Conservation (phyloP, 768 basidiomycete species). For the Boletus reticuloceps region DNA sequence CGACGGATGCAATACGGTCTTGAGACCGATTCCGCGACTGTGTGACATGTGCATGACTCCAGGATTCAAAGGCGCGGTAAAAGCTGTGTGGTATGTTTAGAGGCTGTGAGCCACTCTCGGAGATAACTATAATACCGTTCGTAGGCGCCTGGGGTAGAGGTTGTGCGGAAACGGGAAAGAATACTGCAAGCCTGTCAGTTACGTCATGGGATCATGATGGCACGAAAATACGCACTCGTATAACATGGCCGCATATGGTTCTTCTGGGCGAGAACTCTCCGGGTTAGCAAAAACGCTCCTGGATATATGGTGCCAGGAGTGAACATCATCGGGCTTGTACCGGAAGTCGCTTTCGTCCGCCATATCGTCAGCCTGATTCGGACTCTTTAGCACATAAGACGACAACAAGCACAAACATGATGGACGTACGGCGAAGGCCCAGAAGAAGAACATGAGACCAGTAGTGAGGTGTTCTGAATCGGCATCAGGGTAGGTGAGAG, state of each 20-base stretch:
- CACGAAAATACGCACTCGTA: conserved; percentile 31
- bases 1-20: conserved; percentile 36
- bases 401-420: not conserved
- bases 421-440: conserved; percentile 36
- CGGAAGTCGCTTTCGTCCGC: conserved; percentile 37
- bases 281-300: conserved; percentile 27
- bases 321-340: conserved; percentile 34
- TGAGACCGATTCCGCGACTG: conserved; percentile 35
- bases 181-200: conserved; percentile 21
- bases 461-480: conserved; percentile 34
- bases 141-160: conserved; percentile 37
- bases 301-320: conserved; percentile 34
- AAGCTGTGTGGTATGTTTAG: conserved; percentile 25
- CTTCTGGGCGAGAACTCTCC: conserved; percentile 27
- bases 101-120: not conserved
- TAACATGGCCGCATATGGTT: conserved; percentile 39
- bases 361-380: conserved; percentile 34
- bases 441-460: conserved; percentile 38
- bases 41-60: conserved; percentile 36
- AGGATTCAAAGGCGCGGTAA: conserved; percentile 33
- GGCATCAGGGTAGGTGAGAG: conserved; percentile 38
- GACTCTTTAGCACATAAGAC: conserved; percentile 2
- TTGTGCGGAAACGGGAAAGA: conserved; percentile 34
- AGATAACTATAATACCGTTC: conserved; percentile 22
- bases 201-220: conserved; percentile 9